Conservation (phyloP, 805 yeast genomes). For the Myxozyma sirexii region DNA sequence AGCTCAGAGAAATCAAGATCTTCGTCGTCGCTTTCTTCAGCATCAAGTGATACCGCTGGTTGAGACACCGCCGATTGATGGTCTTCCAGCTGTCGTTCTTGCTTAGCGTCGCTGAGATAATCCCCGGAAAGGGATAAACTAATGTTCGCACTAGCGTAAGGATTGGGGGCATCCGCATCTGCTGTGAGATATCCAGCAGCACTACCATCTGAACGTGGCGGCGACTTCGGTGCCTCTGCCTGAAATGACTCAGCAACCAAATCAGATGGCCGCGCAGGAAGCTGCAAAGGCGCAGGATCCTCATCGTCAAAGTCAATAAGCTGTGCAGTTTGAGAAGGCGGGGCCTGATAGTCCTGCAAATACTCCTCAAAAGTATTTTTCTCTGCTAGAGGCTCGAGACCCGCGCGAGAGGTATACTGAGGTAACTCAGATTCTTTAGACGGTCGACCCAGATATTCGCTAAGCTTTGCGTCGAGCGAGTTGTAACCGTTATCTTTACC, state of each 20-base stretch:
- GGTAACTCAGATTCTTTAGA: not conserved
- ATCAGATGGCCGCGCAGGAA: not conserved
- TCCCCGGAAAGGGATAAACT: slow-evolving; percentile 11
- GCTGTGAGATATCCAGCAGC: not conserved
- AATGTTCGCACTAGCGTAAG: not conserved
- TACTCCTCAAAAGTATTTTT: not conserved
- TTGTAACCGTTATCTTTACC: slow-evolving; percentile 8
- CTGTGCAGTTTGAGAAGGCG: slow-evolving; percentile 6
- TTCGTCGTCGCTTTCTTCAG: not conserved
- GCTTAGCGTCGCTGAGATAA: slow-evolving; percentile 13
- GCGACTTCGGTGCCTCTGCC: not conserved
- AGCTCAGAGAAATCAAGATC: slow-evolving; percentile 21
- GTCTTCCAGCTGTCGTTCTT: not conserved
- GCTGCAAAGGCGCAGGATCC: slow-evolving; percentile 7
- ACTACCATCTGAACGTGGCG: not conserved
- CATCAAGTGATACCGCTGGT: not conserved
- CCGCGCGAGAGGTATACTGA: not conserved
- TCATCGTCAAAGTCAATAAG: slow-evolving; percentile 29
- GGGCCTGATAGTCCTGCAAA: not conserved
- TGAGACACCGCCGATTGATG: too few relatives aligned
- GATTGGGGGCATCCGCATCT: not conserved
- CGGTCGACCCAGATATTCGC: slow-evolving; percentile 20
- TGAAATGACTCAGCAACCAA: not conserved
- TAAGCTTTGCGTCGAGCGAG: slow-evolving; percentile 28
- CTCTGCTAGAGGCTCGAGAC: slow-evolving; percentile 2